Evolutionary conservation across 2,329 filamentous ascomycete species (phyloP).

Genomic region (Ophiostoma tasmaniense): DNA sequence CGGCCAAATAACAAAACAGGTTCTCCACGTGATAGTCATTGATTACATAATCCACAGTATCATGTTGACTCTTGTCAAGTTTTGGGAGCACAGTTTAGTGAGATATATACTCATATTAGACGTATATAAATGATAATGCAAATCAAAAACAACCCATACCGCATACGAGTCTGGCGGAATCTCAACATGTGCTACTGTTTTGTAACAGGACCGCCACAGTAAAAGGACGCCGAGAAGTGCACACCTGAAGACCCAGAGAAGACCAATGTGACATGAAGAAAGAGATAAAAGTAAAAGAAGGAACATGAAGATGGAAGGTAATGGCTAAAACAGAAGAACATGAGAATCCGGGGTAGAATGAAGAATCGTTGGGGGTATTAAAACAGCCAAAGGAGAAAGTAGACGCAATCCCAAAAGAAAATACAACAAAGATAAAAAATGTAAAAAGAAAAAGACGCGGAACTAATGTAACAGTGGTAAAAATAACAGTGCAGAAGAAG

Average conservation of each 20-base stretch:
- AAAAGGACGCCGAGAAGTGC: not conserved
- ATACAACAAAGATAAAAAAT: not conserved
- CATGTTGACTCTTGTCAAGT: not conserved
- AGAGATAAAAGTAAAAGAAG: not conserved
- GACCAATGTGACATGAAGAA: not conserved
- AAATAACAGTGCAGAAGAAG: not conserved
- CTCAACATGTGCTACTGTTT: not conserved
- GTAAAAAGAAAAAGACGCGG: not conserved
- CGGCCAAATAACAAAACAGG: slow-evolving; percentile 12
- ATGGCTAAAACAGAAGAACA: not conserved
- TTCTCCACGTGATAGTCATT: slow-evolving; percentile 13
- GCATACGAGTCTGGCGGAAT: not conserved
- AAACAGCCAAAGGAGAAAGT: slow-evolving; percentile 8
- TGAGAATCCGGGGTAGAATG: not conserved
- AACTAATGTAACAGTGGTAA: slow-evolving; percentile 2
- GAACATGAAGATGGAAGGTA: too few species aligned
- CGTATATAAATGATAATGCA: not conserved
- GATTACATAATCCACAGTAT: not conserved
- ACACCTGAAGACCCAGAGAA: not conserved
- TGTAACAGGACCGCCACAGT: not conserved
- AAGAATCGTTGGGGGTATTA: slow-evolving; percentile 15
- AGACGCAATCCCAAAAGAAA: not conserved
- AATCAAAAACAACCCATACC: not conserved
- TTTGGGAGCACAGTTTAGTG: too few species aligned
- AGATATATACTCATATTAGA: not conserved